Percentiles rank a stretch among this genome's conserved stretches.
Evolutionary conservation across 495 filamentous ascomycete species (phyloP).

Genomic region (Tuber borchii): DNA sequence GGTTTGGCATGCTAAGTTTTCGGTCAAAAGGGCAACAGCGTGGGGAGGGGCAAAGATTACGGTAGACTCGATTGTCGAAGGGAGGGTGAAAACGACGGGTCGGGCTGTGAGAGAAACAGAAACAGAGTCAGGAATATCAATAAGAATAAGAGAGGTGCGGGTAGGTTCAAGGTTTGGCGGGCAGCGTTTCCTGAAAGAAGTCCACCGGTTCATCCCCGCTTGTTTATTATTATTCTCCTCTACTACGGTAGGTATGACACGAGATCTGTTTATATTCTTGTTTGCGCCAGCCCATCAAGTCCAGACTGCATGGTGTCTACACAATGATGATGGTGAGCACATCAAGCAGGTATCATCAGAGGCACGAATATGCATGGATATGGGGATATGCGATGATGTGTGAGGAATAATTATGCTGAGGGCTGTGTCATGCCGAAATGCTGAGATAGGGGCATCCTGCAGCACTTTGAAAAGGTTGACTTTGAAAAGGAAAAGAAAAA

Average conservation of each 20-base stretch:
- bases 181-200: neutral
- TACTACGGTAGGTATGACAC: neutral
- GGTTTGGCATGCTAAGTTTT: neutral
- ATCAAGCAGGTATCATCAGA: neutral
- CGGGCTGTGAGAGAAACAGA: neutral
- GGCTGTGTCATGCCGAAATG: neutral
- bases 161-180: neutral
- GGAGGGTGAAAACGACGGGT: neutral
- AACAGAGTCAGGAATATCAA: neutral
- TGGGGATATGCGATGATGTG: neutral
- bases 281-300: neutral
- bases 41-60: neutral
- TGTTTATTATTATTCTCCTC: neutral
- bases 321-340: constrained; percentile 4
- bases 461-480: neutral
- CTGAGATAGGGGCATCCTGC: neutral
- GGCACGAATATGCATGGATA: neutral
- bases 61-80: neutral
- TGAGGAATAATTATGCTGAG: neutral
- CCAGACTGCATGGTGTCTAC: neutral
- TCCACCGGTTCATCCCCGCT: neutral
- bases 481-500: neutral
- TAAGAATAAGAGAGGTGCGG: neutral
- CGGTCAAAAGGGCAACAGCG: neutral
- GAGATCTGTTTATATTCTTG: neutral